Percentiles rank a stretch among this genome's conserved stretches.
phyloP scores from a whole-genome alignment of 768 basidiomycete genomes.

The Suillus spraguei region DNA sequence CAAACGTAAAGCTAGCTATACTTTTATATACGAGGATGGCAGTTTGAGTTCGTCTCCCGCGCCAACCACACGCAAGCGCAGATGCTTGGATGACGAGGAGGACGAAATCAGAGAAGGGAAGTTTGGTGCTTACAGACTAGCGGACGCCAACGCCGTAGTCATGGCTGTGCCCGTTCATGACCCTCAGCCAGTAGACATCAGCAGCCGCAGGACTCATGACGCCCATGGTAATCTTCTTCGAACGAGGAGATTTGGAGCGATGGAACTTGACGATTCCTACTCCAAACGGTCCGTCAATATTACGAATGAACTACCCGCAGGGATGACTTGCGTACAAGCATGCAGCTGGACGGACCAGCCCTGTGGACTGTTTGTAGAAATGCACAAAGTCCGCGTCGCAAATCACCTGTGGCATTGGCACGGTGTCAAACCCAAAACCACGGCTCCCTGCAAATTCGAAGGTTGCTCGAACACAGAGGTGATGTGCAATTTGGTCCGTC shows the following conservation, averaged over 20 bases:
- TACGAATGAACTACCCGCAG: background rate
- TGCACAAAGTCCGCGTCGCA: background rate
- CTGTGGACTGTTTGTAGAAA: background rate
- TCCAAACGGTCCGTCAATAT: background rate
- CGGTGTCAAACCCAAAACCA: background rate
- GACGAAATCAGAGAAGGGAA: background rate
- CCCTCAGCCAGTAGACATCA: background rate
- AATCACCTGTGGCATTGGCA: background rate
- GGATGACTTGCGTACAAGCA: background rate
- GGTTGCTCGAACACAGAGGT: background rate
- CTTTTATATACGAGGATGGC: too few species aligned
- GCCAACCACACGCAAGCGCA: background rate
- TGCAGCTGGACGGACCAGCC: conserved; percentile 1
- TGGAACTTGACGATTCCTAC: conserved; percentile 4
- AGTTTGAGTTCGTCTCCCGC: background rate
- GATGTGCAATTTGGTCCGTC: background rate
- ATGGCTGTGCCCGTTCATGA: background rate
- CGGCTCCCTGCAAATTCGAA: background rate
- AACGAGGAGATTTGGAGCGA: background rate
- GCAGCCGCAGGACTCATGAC: background rate
- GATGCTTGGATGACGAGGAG: background rate
- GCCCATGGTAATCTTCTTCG: background rate
- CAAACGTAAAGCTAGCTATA: background rate
- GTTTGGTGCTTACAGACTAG: background rate
- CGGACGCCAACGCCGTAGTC: background rate